Evolutionary conservation across 2,329 filamentous ascomycete genomes (phyloP).

Genomic region (Cryphonectria parasitica): DNA sequence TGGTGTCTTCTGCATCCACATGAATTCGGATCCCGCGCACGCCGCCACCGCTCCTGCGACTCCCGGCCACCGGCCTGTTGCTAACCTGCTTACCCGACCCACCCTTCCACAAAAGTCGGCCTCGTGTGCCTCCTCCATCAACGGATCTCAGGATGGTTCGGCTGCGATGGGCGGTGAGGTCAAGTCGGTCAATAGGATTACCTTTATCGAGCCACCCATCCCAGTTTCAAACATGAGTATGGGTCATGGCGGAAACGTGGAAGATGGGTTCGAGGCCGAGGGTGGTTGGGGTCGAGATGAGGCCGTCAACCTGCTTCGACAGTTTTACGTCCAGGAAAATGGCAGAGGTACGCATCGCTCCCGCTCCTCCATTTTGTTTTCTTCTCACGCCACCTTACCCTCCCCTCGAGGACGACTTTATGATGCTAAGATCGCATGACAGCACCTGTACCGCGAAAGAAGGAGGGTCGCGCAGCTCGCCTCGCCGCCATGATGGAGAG

Average conservation of each 20-base stretch:
- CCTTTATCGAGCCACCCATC: constrained; percentile 27
- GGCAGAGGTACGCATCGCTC: constrained; percentile 68
- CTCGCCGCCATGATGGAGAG: constrained; percentile 56
- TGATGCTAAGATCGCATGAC: neutral
- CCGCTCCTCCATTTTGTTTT: neutral
- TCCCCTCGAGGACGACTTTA: neutral
- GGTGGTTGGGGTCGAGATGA: constrained; percentile 90
- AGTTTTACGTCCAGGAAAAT: constrained; percentile 98
- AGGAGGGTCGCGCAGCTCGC: constrained; percentile 58
- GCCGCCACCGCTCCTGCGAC: constrained; percentile 31
- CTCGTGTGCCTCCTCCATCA: constrained; percentile 25
- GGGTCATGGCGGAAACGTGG: constrained; percentile 69
- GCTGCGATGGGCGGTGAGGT: constrained; percentile 19
- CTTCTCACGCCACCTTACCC: too few relatives aligned
- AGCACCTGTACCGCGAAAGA: constrained; percentile 59
- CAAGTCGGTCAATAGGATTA: constrained; percentile 26
- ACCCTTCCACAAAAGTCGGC: constrained; percentile 25
- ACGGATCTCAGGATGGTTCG: constrained; percentile 28
- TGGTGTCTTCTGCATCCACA: constrained; percentile 86
- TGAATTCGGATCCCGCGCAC: constrained; percentile 52
- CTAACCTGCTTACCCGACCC: constrained; percentile 26
- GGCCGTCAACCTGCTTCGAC: constrained; percentile 86
- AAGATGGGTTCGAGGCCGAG: constrained; percentile 78
- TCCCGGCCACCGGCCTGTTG: constrained; percentile 36
- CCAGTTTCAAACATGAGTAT: constrained; percentile 36